Evolutionary conservation across 1,139 yeast genomes (phyloP).

Genomic region (Yamadazyma dendronema): DNA sequence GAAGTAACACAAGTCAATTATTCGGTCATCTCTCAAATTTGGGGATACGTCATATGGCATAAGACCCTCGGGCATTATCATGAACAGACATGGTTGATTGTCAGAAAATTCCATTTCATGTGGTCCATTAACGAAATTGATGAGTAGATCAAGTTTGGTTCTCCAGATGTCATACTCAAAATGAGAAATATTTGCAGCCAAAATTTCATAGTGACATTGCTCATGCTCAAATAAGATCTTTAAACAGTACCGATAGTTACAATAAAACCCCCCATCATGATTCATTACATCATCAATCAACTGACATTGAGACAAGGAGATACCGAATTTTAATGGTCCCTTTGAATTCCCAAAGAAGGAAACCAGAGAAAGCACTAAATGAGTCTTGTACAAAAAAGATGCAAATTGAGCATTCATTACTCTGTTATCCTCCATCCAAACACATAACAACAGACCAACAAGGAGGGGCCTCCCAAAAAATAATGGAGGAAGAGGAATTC

Average conservation of each 20-base stretch:
- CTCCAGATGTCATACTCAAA: conserved; percentile 44
- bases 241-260: conserved; percentile 28
- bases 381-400: conserved; percentile 50
- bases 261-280: conserved; percentile 36
- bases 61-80: background rate
- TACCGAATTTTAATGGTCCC: conserved; percentile 39
- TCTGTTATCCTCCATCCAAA: conserved; percentile 34
- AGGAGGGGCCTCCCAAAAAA: conserved; percentile 43
- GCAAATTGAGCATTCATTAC: conserved; percentile 27
- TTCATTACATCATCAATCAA: conserved; percentile 22
- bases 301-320: conserved; percentile 44
- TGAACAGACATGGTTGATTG: background rate
- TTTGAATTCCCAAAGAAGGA: conserved; percentile 13
- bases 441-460: conserved; percentile 37
- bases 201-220: conserved; percentile 42
- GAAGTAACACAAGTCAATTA: background rate
- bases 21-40: background rate
- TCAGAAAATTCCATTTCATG: conserved; percentile 33
- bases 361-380: conserved; percentile 30
- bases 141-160: conserved; percentile 29
- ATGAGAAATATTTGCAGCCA: conserved; percentile 33
- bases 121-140: conserved; percentile 42
- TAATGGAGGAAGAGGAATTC: conserved; percentile 10
- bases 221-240: conserved; percentile 48
- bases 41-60: background rate